Evolutionary conservation across 2,329 filamentous ascomycete species (phyloP).

Genomic region (Ilyonectria mors-panacis): DNA sequence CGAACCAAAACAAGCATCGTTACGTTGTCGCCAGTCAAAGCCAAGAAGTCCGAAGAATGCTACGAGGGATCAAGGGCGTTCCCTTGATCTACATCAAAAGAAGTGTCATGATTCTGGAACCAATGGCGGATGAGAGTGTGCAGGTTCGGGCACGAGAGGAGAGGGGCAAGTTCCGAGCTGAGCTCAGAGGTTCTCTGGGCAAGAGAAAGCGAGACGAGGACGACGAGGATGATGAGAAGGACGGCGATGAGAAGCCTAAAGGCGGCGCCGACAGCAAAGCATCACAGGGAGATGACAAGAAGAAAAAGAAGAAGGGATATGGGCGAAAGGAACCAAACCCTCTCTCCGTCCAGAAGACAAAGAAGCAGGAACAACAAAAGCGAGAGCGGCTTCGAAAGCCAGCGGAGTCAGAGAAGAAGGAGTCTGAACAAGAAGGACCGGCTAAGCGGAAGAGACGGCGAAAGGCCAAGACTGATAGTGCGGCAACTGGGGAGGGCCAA

Average conservation of each 20-base stretch:
- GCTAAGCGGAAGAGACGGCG: constrained; percentile 52
- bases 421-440: constrained; percentile 42
- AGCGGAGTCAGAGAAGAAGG: constrained; percentile 49
- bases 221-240: constrained; percentile 53
- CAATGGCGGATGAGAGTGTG: constrained; percentile 79
- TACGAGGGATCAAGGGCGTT: constrained; percentile 79
- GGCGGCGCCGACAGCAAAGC: constrained; percentile 27
- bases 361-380: constrained; percentile 68
- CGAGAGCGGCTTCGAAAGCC: constrained; percentile 51
- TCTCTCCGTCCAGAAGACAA: constrained; percentile 78
- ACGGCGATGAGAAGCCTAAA: constrained; percentile 37
- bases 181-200: constrained; percentile 68
- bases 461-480: constrained; percentile 48
- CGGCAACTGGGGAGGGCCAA: constrained; percentile 32
- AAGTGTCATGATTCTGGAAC: constrained; percentile 80
- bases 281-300: constrained; percentile 50
- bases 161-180: constrained; percentile 80
- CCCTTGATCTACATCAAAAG: constrained; percentile 85
- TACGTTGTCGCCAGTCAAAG: constrained; percentile 86
- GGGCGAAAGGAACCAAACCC: constrained; percentile 81
- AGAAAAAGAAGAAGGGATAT: constrained; percentile 71
- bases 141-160: constrained; percentile 78
- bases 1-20: constrained; percentile 80
- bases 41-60: constrained; percentile 70
- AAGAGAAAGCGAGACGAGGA: constrained; percentile 68